Evolutionary conservation across 495 filamentous ascomycete genomes (phyloP).

Genomic region (Hypoxylon subgilvum): DNA sequence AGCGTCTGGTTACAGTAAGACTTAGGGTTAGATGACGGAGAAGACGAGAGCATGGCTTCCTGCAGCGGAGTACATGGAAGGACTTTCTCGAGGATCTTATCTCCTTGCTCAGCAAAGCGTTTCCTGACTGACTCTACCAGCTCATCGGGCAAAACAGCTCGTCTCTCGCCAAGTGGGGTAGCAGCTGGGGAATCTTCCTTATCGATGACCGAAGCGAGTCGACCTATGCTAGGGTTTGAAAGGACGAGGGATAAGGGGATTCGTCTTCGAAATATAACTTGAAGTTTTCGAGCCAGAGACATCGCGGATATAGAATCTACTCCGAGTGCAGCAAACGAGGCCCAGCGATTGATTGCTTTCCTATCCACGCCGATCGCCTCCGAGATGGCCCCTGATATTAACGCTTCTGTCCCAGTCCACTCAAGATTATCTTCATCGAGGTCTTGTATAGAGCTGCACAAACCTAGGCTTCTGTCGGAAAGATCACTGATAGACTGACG

Average conservation of each 20-base stretch:
- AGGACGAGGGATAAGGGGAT: constrained; percentile 69
- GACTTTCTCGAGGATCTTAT: constrained; percentile 55
- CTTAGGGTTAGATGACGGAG: constrained; percentile 32
- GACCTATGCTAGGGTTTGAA: constrained; percentile 62
- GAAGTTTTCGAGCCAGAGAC: constrained; percentile 61
- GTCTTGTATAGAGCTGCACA: constrained; percentile 28
- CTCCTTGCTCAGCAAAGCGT: constrained; percentile 43
- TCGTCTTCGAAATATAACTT: constrained; percentile 46
- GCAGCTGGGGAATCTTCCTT: not conserved
- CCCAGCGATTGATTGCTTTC: constrained; percentile 62
- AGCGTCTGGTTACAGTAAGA: constrained; percentile 55
- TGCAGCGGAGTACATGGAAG: constrained; percentile 83
- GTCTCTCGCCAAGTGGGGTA: not conserved
- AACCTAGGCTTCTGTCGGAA: constrained; percentile 5
- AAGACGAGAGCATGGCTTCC: constrained; percentile 76
- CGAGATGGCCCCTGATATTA: constrained; percentile 54
- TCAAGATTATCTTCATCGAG: constrained; percentile 46
- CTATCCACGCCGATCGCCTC: constrained; percentile 53
- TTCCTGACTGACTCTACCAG: constrained; percentile 43
- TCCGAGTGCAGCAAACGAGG: constrained; percentile 60
- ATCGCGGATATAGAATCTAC: constrained; percentile 86
- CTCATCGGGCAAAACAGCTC: constrained; percentile 44
- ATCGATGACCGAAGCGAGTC: constrained; percentile 52
- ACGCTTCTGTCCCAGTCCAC: constrained; percentile 58
- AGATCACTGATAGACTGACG: constrained; percentile 34